These are phyloP conservation scores for Magnaporthiopsis rhizophila DNA, from an alignment of 2,329 filamentous ascomycete species.

Conservation along the genomic window DNA sequence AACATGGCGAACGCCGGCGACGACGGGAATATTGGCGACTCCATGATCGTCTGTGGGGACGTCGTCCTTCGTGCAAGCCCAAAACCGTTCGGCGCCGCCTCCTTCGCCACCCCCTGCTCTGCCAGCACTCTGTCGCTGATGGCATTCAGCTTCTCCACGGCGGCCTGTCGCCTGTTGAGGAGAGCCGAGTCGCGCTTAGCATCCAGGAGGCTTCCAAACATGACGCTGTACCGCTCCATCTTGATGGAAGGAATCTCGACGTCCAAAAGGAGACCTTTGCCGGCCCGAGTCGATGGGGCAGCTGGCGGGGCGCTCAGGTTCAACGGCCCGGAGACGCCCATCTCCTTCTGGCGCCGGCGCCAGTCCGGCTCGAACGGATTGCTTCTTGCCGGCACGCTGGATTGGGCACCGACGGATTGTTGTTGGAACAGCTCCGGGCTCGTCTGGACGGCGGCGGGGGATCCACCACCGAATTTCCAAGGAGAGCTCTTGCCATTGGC, in stretches of 20 bases:
- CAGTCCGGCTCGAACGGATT: slow-evolving; percentile 14
- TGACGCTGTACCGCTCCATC: slow-evolving; percentile 87
- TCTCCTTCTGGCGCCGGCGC: slow-evolving; percentile 6
- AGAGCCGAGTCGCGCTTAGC: slow-evolving; percentile 31
- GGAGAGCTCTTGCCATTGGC: slow-evolving; percentile 24
- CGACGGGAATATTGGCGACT: slow-evolving; percentile 19
- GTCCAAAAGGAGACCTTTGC: slow-evolving; percentile 44
- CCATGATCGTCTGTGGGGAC: slow-evolving; percentile 35
- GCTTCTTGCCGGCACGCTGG: slow-evolving; percentile 12
- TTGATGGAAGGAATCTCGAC: slow-evolving; percentile 73
- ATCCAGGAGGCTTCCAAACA: slow-evolving; percentile 74
- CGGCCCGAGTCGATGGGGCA: neutral
- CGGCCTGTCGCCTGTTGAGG: slow-evolving; percentile 50
- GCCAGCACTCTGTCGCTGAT: slow-evolving; percentile 36
- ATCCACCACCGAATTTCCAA: slow-evolving; percentile 25
- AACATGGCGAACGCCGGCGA: slow-evolving; percentile 41
- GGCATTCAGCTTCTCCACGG: slow-evolving; percentile 47
- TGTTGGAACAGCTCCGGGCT: slow-evolving; percentile 29
- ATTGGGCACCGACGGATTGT: slow-evolving; percentile 9
- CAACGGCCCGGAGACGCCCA: neutral
- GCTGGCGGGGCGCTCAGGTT: neutral
- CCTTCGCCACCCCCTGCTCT: slow-evolving; percentile 25
- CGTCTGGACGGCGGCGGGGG: slow-evolving; percentile 31
- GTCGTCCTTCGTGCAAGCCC: slow-evolving; percentile 34
- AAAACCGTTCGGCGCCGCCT: slow-evolving; percentile 8